Evolutionary conservation across 2,329 filamentous ascomycete genomes (phyloP).

Genomic region (Calonectria pseudoturangicola): DNA sequence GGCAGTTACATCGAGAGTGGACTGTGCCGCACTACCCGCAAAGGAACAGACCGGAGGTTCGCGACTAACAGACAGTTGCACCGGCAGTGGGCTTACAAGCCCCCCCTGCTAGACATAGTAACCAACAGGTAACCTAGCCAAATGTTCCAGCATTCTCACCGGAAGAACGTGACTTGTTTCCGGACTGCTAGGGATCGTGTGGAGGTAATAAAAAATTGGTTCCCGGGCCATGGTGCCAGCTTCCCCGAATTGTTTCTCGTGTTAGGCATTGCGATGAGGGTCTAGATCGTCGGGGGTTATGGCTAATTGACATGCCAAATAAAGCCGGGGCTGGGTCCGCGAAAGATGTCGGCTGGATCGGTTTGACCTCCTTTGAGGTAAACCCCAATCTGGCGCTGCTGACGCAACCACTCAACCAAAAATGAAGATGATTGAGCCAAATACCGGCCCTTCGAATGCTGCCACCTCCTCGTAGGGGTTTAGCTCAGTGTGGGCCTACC

Average conservation of each 20-base stretch:
- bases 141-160: not conserved
- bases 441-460: no score
- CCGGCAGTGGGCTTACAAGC: not conserved
- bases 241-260: not conserved
- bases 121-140: not conserved
- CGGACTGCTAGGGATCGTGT: not conserved
- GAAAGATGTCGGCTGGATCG: no score
- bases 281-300: not conserved
- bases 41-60: not conserved
- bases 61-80: not conserved
- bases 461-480: no score
- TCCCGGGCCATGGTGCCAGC: not conserved
- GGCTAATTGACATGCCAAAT: no score
- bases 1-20: not conserved
- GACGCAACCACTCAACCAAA: no score
- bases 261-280: not conserved
- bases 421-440: no score
- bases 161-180: not conserved
- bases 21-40: not conserved
- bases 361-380: no score
- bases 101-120: not conserved
- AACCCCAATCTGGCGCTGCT: no score
- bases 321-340: no score
- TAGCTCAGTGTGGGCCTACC: not conserved
- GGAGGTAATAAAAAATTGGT: not conserved